These are phyloP conservation scores for Rhizopogon salebrosus DNA, from an alignment of 768 basidiomycete genomes.

Conservation along the genomic window DNA sequence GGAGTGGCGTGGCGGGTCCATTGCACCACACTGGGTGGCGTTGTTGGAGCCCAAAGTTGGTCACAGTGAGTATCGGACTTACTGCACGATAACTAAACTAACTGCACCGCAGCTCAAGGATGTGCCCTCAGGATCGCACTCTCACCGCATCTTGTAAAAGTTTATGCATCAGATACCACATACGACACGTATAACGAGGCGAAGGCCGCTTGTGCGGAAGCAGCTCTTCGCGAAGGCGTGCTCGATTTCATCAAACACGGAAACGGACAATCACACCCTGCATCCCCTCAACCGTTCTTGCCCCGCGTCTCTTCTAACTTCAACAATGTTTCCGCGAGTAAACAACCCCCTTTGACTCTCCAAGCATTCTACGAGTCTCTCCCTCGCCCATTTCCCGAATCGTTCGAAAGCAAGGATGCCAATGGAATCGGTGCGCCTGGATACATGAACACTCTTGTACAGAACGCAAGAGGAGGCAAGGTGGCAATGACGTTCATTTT, in stretches of 20 bases:
- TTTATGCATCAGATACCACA: constrained; percentile 45
- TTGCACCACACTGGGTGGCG: constrained; percentile 49
- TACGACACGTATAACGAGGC: constrained; percentile 41
- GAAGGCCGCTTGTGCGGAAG: constrained; percentile 46
- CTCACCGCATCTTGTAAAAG: constrained; percentile 41
- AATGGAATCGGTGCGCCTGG: constrained; percentile 49
- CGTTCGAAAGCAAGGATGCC: constrained; percentile 39
- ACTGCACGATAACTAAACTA: background rate
- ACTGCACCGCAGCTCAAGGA: constrained; percentile 38
- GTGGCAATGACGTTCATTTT: constrained; percentile 40
- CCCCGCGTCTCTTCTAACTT: constrained; percentile 4
- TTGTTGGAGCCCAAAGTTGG: constrained; percentile 42
- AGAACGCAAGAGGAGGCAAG: constrained; percentile 47
- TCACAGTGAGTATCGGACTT: constrained; percentile 31
- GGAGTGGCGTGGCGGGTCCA: constrained; percentile 48
- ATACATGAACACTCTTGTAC: constrained; percentile 48
- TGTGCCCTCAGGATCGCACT: constrained; percentile 53
- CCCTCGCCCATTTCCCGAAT: constrained; percentile 58
- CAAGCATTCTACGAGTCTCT: constrained; percentile 62
- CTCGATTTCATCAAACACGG: constrained; percentile 55
- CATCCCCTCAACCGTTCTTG: constrained; percentile 14
- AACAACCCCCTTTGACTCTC: constrained; percentile 32
- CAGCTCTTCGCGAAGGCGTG: constrained; percentile 48
- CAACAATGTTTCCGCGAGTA: constrained; percentile 1
- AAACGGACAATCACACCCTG: constrained; percentile 43